Percentiles rank a stretch among this genome's conserved stretches.
These are phyloP conservation scores for Aspergillus cristatus DNA, from an alignment of 495 filamentous ascomycete species.

Conservation along the genomic window DNA sequence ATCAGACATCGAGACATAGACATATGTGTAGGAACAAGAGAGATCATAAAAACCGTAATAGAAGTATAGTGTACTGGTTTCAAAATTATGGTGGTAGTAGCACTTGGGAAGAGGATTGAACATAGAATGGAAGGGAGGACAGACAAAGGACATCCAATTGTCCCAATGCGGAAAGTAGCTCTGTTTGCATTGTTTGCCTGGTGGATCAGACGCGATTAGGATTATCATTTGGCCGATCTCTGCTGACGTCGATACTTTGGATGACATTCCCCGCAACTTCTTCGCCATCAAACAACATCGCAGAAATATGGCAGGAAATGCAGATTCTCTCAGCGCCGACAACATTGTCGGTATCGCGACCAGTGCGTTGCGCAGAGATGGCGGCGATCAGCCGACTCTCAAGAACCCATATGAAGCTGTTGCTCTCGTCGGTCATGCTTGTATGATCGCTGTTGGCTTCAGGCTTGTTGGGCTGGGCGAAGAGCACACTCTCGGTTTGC, in stretches of 20 bases:
- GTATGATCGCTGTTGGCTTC: constrained; percentile 73
- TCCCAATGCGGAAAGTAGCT: too few species aligned
- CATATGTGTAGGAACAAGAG: too few species aligned
- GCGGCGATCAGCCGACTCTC: constrained; percentile 38
- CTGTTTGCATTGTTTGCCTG: background rate
- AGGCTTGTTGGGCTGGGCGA: constrained; percentile 74
- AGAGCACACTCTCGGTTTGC: constrained; percentile 57
- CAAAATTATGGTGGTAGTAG: too few species aligned
- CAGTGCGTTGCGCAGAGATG: constrained; percentile 20
- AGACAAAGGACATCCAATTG: too few species aligned
- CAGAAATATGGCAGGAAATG: constrained; percentile 17
- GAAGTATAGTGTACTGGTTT: too few species aligned
- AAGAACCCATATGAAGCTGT: constrained; percentile 76
- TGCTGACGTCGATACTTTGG: background rate
- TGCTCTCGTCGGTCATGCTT: constrained; percentile 76
- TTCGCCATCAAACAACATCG: background rate
- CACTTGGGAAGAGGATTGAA: too few species aligned
- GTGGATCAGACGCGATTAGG: too few species aligned
- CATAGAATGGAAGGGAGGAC: too few species aligned
- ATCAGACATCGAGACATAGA: too few species aligned
- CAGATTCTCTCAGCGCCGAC: constrained; percentile 16
- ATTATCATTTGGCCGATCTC: background rate
- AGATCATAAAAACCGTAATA: too few species aligned
- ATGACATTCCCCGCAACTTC: background rate
- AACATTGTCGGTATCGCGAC: constrained; percentile 26